Percentiles rank a stretch among this genome's conserved stretches.
These are phyloP conservation scores for Hanseniaspora vineae DNA, from an alignment of 805 yeast genomes.

Conservation along the genomic window DNA sequence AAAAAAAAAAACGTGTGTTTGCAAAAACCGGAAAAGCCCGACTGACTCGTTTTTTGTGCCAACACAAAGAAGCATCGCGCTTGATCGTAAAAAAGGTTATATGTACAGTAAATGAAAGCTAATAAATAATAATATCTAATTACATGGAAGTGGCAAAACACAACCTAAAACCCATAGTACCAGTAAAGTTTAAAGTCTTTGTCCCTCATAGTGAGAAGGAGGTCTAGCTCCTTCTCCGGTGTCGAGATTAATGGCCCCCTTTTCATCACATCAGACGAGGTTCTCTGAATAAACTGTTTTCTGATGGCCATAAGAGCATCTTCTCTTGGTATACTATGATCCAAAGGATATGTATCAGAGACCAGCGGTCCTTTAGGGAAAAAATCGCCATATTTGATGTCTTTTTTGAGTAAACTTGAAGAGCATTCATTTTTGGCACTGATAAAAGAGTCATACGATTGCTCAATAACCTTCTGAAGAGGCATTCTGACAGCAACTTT, in stretches of 20 bases:
- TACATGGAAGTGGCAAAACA: no score
- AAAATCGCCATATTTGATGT: slow-evolving; percentile 8
- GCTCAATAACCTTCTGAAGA: slow-evolving; percentile 19
- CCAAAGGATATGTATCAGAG: slow-evolving; percentile 18
- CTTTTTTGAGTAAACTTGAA: slow-evolving; percentile 3
- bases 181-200: slow-evolving; percentile 19
- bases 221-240: neutral
- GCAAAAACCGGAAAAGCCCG: no score
- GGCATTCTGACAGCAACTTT: slow-evolving; percentile 44
- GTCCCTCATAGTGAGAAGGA: neutral
- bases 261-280: slow-evolving; percentile 12
- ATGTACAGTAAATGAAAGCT: no score
- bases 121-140: no score
- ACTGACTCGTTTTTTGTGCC: no score
- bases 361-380: slow-evolving; percentile 16
- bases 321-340: slow-evolving; percentile 9
- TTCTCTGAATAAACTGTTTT: slow-evolving; percentile 17
- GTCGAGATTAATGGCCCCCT: slow-evolving; percentile 4
- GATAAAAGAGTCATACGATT: slow-evolving; percentile 23
- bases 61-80: no score
- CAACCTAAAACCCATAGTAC: slow-evolving; percentile 18
- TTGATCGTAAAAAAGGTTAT: no score
- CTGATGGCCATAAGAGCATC: slow-evolving; percentile 14
- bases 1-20: no score
- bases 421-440: slow-evolving; percentile 20